Conservation (phyloP, 768 basidiomycete species). For the Pholiota microspora region DNA sequence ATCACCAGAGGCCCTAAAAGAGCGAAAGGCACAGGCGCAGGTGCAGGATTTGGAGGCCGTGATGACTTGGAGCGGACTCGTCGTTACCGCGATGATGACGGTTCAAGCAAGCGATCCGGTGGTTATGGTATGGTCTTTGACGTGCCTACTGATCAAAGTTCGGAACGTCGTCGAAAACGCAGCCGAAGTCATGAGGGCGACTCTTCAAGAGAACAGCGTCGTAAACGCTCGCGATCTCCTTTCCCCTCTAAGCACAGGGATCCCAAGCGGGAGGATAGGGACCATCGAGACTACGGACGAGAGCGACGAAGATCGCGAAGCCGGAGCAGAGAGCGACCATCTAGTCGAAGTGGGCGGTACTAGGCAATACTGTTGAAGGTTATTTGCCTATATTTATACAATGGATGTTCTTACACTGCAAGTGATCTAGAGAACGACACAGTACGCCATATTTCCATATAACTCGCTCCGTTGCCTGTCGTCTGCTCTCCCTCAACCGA, state of each 20-base stretch:
- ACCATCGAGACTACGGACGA: slow-evolving; percentile 20
- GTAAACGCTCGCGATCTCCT: slow-evolving; percentile 38
- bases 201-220: slow-evolving; percentile 25
- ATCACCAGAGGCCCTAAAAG: slow-evolving; percentile 48
- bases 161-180: slow-evolving; percentile 43
- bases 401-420: neutral
- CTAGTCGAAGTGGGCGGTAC: slow-evolving; percentile 22
- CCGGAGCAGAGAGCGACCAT: slow-evolving; percentile 26
- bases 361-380: slow-evolving; percentile 14
- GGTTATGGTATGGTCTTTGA: slow-evolving; percentile 87
- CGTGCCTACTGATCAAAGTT: slow-evolving; percentile 39
- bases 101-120: slow-evolving; percentile 17
- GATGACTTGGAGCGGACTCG: slow-evolving; percentile 73
- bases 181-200: slow-evolving; percentile 50
- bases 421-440: neutral
- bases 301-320: slow-evolving; percentile 20
- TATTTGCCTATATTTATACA: slow-evolving; percentile 15
- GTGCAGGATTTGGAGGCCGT: slow-evolving; percentile 60
- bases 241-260: slow-evolving; percentile 24
- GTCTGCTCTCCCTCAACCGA: neutral
- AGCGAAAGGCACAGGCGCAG: slow-evolving; percentile 28
- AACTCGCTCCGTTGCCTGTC: neutral
- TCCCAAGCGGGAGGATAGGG: slow-evolving; percentile 26
- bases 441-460: neutral
- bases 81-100: slow-evolving; percentile 55